phyloP scores from a whole-genome alignment of 768 basidiomycete genomes.

The Suillus tomentosus region DNA sequence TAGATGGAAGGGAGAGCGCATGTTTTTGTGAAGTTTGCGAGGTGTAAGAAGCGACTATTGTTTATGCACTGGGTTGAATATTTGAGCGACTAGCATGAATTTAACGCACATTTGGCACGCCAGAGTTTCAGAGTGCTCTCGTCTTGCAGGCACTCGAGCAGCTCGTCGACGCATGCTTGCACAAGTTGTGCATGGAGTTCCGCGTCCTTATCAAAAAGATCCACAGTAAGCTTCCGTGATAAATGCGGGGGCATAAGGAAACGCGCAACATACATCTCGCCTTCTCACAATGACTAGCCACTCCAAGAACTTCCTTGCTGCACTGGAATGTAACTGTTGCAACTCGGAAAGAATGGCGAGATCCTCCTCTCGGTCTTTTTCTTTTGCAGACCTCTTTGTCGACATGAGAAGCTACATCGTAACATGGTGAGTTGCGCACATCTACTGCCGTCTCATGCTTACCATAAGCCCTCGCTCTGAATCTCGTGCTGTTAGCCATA shows the following conservation, averaged over 20 bases:
- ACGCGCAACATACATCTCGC: slow-evolving; percentile 47
- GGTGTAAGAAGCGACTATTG: slow-evolving; percentile 54
- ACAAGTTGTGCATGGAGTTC: slow-evolving; percentile 72
- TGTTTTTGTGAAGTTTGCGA: slow-evolving; percentile 25
- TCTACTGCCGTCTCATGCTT: slow-evolving; percentile 10
- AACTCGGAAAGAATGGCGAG: slow-evolving; percentile 32
- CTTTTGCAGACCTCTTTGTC: slow-evolving; percentile 18
- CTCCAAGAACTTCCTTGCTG: slow-evolving; percentile 76
- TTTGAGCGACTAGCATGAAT: slow-evolving; percentile 4
- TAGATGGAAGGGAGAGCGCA: background rate
- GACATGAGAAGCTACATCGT: slow-evolving; percentile 25
- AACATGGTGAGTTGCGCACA: background rate
- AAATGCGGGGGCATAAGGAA: background rate
- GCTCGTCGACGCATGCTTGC: slow-evolving; percentile 51
- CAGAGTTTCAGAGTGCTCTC: slow-evolving; percentile 62
- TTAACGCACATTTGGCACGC: slow-evolving; percentile 63
- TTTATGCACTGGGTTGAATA: background rate
- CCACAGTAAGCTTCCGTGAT: background rate
- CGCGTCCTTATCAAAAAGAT: slow-evolving; percentile 44
- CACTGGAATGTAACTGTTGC: slow-evolving; percentile 27
- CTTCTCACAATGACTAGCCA: slow-evolving; percentile 74
- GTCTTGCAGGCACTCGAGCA: slow-evolving; percentile 48
- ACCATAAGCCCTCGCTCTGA: slow-evolving; percentile 74
- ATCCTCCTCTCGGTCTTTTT: slow-evolving; percentile 32
- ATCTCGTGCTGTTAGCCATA: slow-evolving; percentile 78